Percentiles rank a stretch among this genome's conserved stretches.
phyloP scores from a whole-genome alignment of 805 yeast genomes.

The Jamesozyma jinghongensis region DNA sequence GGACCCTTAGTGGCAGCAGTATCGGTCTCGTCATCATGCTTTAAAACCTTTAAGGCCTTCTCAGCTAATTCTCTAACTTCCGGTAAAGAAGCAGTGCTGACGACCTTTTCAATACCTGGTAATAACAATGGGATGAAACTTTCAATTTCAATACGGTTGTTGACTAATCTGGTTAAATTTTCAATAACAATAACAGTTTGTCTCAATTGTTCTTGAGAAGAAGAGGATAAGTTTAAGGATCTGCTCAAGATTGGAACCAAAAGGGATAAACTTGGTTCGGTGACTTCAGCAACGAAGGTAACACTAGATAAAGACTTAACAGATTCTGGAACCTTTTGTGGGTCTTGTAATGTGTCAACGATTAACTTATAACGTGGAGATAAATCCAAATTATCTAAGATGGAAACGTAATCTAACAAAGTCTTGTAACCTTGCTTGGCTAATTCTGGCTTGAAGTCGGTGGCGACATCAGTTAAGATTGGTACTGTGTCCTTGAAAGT shows the following conservation, averaged over 20 bases:
- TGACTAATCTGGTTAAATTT: conserved; percentile 89
- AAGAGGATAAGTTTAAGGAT: conserved; percentile 71
- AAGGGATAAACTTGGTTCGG: conserved; percentile 86
- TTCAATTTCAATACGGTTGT: conserved; percentile 86
- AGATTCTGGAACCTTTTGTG: conserved; percentile 79
- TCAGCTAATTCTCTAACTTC: conserved; percentile 91
- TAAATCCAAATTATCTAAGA: conserved; percentile 87
- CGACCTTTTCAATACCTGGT: conserved; percentile 89
- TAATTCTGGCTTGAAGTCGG: conserved; percentile 94
- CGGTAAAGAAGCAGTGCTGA: conserved; percentile 84
- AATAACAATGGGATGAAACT: conserved; percentile 72
- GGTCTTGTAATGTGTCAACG: conserved; percentile 83
- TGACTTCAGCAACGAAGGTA: conserved; percentile 96
- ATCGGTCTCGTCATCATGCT: conserved; percentile 79
- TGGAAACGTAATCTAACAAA: conserved; percentile 61
- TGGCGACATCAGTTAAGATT: conserved; percentile 75
- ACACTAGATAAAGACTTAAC: conserved; percentile 85
- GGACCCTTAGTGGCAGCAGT: conserved; percentile 42
- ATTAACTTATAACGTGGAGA: conserved; percentile 76
- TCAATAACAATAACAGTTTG: conserved; percentile 95
- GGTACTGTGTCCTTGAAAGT: conserved; percentile 76
- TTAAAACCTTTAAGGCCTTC: conserved; percentile 74
- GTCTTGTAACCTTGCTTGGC: conserved; percentile 75
- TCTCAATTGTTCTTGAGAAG: conserved; percentile 92
- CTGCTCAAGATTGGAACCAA: conserved; percentile 88